Conservation (phyloP, 148 eudicot species). For the Amaranthus hypochondriacus region DNA sequence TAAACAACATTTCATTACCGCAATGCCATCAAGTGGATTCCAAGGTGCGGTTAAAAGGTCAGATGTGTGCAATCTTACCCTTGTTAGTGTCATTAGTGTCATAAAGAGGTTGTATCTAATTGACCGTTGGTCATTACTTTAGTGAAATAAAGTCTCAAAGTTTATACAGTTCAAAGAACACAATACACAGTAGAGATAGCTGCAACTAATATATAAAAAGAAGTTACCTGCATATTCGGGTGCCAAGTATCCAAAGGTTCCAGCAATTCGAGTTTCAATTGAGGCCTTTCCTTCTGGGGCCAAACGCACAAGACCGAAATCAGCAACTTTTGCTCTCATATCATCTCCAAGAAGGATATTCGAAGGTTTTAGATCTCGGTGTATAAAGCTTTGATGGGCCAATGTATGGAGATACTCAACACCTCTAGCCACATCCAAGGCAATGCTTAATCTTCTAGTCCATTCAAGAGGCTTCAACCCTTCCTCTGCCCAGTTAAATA, state of each 20-base stretch:
- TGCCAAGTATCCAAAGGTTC: slow-evolving; percentile 89
- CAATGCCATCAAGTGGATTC: too few relatives aligned
- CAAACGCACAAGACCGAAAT: slow-evolving; percentile 90
- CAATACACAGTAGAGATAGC: background rate
- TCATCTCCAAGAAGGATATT: slow-evolving; percentile 94
- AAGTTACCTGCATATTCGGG: slow-evolving; percentile 94
- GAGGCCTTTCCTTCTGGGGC: slow-evolving; percentile 94
- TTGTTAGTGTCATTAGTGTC: too few relatives aligned
- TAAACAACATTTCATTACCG: too few relatives aligned
- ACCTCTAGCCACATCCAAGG: slow-evolving; percentile 88
- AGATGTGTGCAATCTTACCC: too few relatives aligned
- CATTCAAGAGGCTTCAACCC: slow-evolving; percentile 80
- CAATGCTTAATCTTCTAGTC: slow-evolving; percentile 65
- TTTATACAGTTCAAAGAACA: background rate
- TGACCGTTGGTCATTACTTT: too few relatives aligned
- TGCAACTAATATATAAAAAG: background rate
- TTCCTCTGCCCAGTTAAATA: slow-evolving; percentile 79
- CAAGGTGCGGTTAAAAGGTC: too few relatives aligned
- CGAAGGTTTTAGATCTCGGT: slow-evolving; percentile 82
- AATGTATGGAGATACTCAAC: slow-evolving; percentile 83
- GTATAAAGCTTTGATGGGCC: slow-evolving; percentile 91
- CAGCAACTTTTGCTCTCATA: slow-evolving; percentile 93
- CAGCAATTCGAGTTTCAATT: slow-evolving; percentile 84
- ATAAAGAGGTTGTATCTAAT: too few relatives aligned
- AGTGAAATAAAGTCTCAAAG: background rate